Conservation (phyloP, 768 basidiomycete species). For the Tulasnella sp. region DNA sequence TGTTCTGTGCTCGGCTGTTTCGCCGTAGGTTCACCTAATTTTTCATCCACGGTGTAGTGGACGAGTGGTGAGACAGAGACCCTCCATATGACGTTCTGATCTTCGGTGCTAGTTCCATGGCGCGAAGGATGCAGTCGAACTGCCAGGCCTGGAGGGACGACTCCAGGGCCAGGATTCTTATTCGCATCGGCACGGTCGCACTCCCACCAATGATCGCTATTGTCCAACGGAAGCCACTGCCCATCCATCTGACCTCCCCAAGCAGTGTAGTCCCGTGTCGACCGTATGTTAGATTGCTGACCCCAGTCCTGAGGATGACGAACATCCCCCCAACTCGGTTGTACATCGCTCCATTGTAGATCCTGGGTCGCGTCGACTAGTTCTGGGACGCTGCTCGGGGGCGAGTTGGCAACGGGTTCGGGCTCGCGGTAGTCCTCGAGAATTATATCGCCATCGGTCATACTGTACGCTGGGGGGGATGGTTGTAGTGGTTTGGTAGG, state of each 20-base stretch:
- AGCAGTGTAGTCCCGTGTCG: neutral
- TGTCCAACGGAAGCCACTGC: neutral
- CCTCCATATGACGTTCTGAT: neutral
- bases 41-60: neutral
- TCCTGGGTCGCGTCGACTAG: neutral
- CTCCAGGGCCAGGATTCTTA: neutral
- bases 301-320: neutral
- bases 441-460: neutral
- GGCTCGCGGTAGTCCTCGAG: neutral
- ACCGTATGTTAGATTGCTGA: neutral
- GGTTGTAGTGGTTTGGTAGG: neutral
- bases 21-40: neutral
- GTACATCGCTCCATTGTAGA: neutral
- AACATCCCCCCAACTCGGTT: neutral
- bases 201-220: neutral
- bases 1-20: constrained; percentile 33
- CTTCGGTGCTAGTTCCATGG: neutral
- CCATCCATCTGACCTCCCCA: neutral
- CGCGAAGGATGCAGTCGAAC: neutral
- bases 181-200: too few species aligned
- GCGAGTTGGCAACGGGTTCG: neutral
- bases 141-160: neutral
- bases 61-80: constrained; percentile 2
- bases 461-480: constrained; percentile 5
- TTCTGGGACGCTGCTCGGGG: constrained; percentile 8